phyloP scores from a whole-genome alignment of 225 moss, liverwort and hornwort species.

The Bryoerythrophyllum caledonicum region DNA sequence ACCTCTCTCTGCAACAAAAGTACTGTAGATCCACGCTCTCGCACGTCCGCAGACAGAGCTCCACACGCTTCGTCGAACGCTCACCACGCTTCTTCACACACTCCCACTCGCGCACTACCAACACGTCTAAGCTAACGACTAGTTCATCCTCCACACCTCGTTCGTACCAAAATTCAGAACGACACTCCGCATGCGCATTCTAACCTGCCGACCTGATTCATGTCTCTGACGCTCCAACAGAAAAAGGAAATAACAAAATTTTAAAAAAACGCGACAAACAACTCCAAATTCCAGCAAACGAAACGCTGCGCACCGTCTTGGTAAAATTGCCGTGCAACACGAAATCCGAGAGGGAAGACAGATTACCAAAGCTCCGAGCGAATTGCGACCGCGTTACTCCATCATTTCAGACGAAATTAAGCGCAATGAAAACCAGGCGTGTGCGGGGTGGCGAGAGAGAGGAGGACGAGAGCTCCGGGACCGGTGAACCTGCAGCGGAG shows the following conservation, averaged over 20 bases:
- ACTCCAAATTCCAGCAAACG: neutral
- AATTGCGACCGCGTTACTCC: neutral
- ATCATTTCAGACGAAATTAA: neutral
- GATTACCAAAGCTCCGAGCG: neutral
- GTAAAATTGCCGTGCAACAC: neutral
- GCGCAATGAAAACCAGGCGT: neutral
- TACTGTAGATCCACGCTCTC: neutral
- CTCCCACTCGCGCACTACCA: neutral
- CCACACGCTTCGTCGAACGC: constrained; percentile 8
- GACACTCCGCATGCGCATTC: neutral
- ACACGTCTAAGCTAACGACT: neutral
- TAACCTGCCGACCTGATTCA: neutral
- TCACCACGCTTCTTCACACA: too few relatives aligned
- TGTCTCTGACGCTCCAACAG: neutral
- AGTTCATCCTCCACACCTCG: neutral
- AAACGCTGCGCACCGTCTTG: neutral
- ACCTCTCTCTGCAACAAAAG: neutral
- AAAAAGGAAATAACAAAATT: neutral
- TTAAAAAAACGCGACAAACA: too few relatives aligned
- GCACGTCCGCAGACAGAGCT: neutral
- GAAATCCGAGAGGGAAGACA: neutral
- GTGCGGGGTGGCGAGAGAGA: neutral
- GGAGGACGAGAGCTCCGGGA: neutral
- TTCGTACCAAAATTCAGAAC: neutral
- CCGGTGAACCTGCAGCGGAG: constrained; percentile 25